phyloP scores from a whole-genome alignment of 2,329 filamentous ascomycete genomes.

The Aspergillus texensis region DNA sequence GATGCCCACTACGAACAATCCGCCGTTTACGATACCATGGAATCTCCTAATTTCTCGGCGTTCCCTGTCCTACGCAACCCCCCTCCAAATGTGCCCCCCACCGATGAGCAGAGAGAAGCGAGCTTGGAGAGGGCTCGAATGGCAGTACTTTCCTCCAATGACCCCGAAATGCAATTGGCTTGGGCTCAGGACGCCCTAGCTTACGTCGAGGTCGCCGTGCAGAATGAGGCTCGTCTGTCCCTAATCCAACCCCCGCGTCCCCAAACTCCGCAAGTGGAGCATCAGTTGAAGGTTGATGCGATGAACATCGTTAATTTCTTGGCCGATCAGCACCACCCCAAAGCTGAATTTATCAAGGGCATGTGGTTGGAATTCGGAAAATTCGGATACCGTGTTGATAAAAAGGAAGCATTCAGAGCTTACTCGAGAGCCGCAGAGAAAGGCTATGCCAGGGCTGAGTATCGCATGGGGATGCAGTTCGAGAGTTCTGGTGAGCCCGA shows the following conservation, averaged over 20 bases:
- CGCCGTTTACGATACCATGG: constrained; percentile 52
- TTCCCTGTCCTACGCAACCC: constrained; percentile 81
- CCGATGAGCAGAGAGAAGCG: constrained; percentile 90
- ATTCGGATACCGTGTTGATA: constrained; percentile 86
- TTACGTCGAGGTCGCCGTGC: constrained; percentile 81
- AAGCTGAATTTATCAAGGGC: constrained; percentile 88
- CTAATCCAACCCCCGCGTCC: constrained; percentile 64
- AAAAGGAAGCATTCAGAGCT: constrained; percentile 87
- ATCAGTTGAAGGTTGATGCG: constrained; percentile 83
- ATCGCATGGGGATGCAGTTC: constrained; percentile 97
- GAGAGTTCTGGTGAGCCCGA: constrained; percentile 91
- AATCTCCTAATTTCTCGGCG: constrained; percentile 80
- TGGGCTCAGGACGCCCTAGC: constrained; percentile 93
- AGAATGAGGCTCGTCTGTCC: constrained; percentile 71
- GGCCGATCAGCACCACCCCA: constrained; percentile 87
- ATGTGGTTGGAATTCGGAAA: constrained; percentile 99
- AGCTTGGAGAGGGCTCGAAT: constrained; percentile 82
- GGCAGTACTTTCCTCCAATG: constrained; percentile 86
- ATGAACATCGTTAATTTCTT: constrained; percentile 90
- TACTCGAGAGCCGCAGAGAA: constrained; percentile 85
- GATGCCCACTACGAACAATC: constrained; percentile 53
- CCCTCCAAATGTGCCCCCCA: constrained; percentile 86
- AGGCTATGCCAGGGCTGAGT: constrained; percentile 86
- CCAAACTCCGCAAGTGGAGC: constrained; percentile 82
- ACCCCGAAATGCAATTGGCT: constrained; percentile 92